phyloP scores from a whole-genome alignment of 768 basidiomycete genomes.

The Suillus variegatus region DNA sequence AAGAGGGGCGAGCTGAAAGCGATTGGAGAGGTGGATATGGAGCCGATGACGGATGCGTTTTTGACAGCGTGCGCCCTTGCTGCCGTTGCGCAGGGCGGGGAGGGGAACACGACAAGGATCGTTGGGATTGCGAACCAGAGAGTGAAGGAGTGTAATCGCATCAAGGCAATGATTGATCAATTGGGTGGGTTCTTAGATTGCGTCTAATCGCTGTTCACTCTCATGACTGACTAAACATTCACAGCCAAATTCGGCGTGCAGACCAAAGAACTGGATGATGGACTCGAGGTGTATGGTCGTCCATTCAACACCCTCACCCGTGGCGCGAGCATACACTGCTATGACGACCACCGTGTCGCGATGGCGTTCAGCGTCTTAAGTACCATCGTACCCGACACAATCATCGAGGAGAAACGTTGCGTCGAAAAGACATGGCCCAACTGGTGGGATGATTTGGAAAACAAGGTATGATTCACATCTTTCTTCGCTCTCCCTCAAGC shows the following conservation, averaged over 20 bases:
- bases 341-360: conserved; percentile 97
- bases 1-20: conserved; percentile 79
- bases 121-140: conserved; percentile 96
- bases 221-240: background rate
- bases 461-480: conserved; percentile 63
- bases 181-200: conserved; percentile 56
- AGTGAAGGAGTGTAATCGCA: conserved; percentile 98
- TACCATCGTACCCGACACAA: conserved; percentile 67
- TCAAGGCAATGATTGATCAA: conserved; percentile 95
- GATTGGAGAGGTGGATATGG: conserved; percentile 87
- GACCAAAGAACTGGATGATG: conserved; percentile 90
- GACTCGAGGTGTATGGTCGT: conserved; percentile 85
- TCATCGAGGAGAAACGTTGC: conserved; percentile 94
- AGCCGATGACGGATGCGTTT: conserved; percentile 99
- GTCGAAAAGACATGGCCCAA: conserved; percentile 99
- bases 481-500: background rate
- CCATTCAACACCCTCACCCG: conserved; percentile 59
- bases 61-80: conserved; percentile 92
- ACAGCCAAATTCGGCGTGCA: conserved; percentile 93
- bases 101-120: conserved; percentile 71
- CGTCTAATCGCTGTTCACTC: background rate
- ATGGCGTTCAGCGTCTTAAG: conserved; percentile 97
- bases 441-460: conserved; percentile 98
- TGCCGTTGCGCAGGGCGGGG: conserved; percentile 74
- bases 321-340: conserved; percentile 89